Base-by-base conservation (phyloP, 768 basidiomycete genomes). In the Coprinopsis cinerea region DNA sequence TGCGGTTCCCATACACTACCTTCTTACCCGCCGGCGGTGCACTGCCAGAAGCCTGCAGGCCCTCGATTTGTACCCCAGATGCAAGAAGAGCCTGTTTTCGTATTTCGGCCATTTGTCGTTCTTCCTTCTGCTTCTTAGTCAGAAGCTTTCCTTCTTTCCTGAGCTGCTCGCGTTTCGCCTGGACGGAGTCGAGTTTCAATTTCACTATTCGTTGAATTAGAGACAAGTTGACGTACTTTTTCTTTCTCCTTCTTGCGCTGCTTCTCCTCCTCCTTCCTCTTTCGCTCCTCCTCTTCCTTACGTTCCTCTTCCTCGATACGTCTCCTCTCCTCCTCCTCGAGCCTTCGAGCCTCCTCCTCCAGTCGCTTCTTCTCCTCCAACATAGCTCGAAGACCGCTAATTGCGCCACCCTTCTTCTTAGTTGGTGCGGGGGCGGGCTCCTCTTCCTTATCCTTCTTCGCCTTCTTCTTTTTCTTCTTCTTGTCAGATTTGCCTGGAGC, bases 41-140 rank as follows among this genome's bases (percentile, higher is more conserved):
- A 55, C 64, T 66, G 45, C 58, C 69, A 18, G 76, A 62, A 25
- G 68, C 54, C 55, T 91, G 85, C 17, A 98, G 71, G 53, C 91
- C 96, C 59, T 94, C 93, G 52, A 99, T 87, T 57, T 85, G 83
- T 42, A 88, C 87, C 44, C 92, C 93, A 28, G 89, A 87, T 17
- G 89, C 86, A 44, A 98, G 74, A 46, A 98, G 78, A 1, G 95
- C 94, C 62, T 95, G 82, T 62, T 83, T 88, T 49, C 93, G 84
- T 25, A 91, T 81, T 64, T 97, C 94, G 2, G 92, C 93, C 56
- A 83, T 87, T 18, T 88, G 88, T 57, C 78, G 84, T 64, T 97
- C 94, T 61, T 91, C 88, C 67, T 92, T 95, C 65, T 98, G 94
- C 68, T 94, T 96, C 67, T 95, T 93, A n/a, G 95, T 98, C 44